Evolutionary conservation across 345 rosid species (phyloP), one percentile per base, ranked within the genome.

Genomic region (Kandelia obovata): DNA sequence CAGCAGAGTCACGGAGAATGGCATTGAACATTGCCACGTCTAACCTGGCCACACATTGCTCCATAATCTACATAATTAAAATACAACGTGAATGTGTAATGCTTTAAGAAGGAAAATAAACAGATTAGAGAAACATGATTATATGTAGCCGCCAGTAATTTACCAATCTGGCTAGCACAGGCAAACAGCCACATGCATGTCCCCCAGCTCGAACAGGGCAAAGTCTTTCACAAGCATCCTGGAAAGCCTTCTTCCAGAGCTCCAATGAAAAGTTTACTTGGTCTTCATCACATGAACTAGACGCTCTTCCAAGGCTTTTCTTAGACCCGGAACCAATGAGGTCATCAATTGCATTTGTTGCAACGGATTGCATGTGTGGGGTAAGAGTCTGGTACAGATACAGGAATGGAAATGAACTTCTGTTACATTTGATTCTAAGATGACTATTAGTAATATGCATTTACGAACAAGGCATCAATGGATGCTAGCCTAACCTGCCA

Each of bases 11-110:
- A 71, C 93, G 93, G 70, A 91, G 99, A 74, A 95, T 85, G 53
- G 99, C 99, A 82, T 91, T 95, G 87, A 95, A 91, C 92, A 91
- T 91, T 51, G 96, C 99, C 61, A 89, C 96, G 80, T 95, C 99
- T 76, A 95, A 75, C 72, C 99, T 83, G 71, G 91, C 86, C 79
- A 91, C 92, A 9, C 97, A 91, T 72, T 94, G 93, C 83, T 91
- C 96, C 98, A 94, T 94, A 79, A 94, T 83, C 98, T 94, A 74
- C 62, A 53, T 4, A 76, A 67, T 49, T 1, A 57, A 9, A 46
- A 51, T n/a, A 51, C 6, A 35, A 19, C 20, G 35, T 11, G 20
- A 70, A 3, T 16, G 9, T 1, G 2, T 20, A 49, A 13, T 0
- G 19, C 17, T 13, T 15, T 43, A 43, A 43, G 19, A 43, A 43